Base-by-base conservation (phyloP, 176 grass and related monocot genomes). In the Dactylis glomerata region DNA sequence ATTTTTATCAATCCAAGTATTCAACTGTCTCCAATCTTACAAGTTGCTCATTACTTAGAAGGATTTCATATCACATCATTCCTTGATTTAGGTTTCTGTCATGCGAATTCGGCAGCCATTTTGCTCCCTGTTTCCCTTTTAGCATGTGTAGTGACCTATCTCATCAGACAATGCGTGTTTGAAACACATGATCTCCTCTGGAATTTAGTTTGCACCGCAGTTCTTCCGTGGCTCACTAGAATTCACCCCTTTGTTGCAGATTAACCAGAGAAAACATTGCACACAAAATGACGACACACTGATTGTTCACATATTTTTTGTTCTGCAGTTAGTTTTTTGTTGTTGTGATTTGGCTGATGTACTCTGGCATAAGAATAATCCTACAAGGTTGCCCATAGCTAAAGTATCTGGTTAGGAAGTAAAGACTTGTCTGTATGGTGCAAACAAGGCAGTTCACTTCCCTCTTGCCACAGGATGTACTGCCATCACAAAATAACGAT, bases 331-430 rank as follows among this genome's bases (percentile, higher is more conserved):
- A n/a, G n/a, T n/a, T n/a, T n/a, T n/a, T n/a, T n/a, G n/a, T n/a
- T n/a, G n/a, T n/a, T n/a, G n/a, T n/a, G n/a, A 52, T 30, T 23
- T 3, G 33, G 44, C 5, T 33, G 56, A 42, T 75, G 17, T 4
- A 67, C 23, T 12, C 32, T 64, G 20, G 41, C 24, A 66, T 17
- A 80, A 61, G 20, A 73, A 36, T 22, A 0, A 12, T 33, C 36
- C 46, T 55, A 14, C 78, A 55, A 75, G 27, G 61, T 17, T 87
- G 47, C 23, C 19, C 32, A 23, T 78, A 75, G 57, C 22, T 38
- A 81, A 47, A 80, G 10, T 75, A 46, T 73, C 16, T 57, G 23
- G 34, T 54, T 86, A 57, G 55, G 84, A 86, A 79, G 55, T 11
- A n/a, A 61, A 79, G 56, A 30, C 36, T 73, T 86, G 44, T 23